Base-by-base conservation (phyloP, 2,329 filamentous ascomycete genomes). In the Trichoderma arundinaceum region DNA sequence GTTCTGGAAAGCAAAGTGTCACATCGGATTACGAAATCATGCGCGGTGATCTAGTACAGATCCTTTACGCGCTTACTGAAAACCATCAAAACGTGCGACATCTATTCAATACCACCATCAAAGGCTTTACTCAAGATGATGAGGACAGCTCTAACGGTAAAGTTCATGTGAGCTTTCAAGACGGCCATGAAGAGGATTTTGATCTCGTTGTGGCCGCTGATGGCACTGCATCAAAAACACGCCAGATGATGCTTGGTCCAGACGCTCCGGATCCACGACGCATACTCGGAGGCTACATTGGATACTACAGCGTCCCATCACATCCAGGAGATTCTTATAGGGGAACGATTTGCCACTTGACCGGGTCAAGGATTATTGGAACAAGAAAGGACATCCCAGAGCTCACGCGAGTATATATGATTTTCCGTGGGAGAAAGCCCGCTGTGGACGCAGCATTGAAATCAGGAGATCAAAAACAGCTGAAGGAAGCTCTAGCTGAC, bases 371-470 rank as follows among this genome's bases (percentile, higher is more conserved):
- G n/a, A 49, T 60, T 13, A 51, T 60, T 13, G 57, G 57, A 3
- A 60, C 57, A n/a, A 38, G 57, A 13, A 60, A 60, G 9, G 57
- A 60, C 1, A 19, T 35, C 3, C 13, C 43, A 3, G 44, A 60
- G 7, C 57, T 60, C n/a, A 60, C 57, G n/a, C 32, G 57, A 32
- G 44, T 60, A n/a, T 60, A 60, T n/a, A 60, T 60, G 57, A 39
- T 49, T 8, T 19, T 60, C 1, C 57, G 57, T 7, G 57, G 57
- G 7, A 49, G 39, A 4, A 39, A 17, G 9, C 57, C 57, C 9
- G 33, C 33, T 3, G 15, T 60, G 17, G 35, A 60, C 12, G 57
- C 44, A n/a, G 57, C 57, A n/a, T 19, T 60, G 7, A 38, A 15
- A 6, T 60, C 57, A 8, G 57, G 57, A 46, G 19, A 60, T 38